Conservation (phyloP, 2,329 filamentous ascomycete genomes). For the Fusarium domesticum region DNA sequence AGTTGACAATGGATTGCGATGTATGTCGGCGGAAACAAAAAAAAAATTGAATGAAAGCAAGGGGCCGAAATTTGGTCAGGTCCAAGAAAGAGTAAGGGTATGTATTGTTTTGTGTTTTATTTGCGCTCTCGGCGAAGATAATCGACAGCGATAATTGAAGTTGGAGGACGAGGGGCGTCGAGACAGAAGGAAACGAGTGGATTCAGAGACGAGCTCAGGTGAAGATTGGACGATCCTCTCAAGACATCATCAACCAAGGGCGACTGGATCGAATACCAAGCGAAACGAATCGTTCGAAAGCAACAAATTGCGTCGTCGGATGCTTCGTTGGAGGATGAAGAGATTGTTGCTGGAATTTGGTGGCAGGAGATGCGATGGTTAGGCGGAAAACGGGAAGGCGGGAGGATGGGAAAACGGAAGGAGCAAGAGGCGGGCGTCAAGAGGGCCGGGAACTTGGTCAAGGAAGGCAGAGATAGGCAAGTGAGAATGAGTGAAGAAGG, state of each 20-base stretch:
- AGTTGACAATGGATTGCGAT: constrained; percentile 12
- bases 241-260: constrained; percentile 38
- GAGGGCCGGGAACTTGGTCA: constrained; percentile 15
- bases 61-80: constrained; percentile 7
- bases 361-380: constrained; percentile 19
- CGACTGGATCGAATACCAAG: constrained; percentile 20
- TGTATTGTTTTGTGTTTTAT: neutral
- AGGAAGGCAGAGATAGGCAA: neutral
- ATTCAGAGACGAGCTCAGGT: constrained; percentile 48
- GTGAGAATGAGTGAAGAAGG: constrained; percentile 12
- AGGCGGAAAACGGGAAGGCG: constrained; percentile 4
- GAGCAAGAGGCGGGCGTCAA: constrained; percentile 26
- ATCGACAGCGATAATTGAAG: constrained; percentile 15
- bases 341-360: constrained; percentile 19
- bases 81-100: constrained; percentile 1
- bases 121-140: neutral
- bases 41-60: constrained; percentile 1
- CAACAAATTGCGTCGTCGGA: constrained; percentile 14
- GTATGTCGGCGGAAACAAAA: constrained; percentile 5
- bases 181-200: constrained; percentile 40
- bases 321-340: constrained; percentile 16
- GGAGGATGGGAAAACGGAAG: constrained; percentile 20
- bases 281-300: constrained; percentile 14
- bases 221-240: constrained; percentile 29
- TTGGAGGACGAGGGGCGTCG: constrained; percentile 6